Evolutionary conservation across 495 filamentous ascomycete species (phyloP), one percentile per base, ranked within the genome.

Genomic region (Penicillium coffeae): DNA sequence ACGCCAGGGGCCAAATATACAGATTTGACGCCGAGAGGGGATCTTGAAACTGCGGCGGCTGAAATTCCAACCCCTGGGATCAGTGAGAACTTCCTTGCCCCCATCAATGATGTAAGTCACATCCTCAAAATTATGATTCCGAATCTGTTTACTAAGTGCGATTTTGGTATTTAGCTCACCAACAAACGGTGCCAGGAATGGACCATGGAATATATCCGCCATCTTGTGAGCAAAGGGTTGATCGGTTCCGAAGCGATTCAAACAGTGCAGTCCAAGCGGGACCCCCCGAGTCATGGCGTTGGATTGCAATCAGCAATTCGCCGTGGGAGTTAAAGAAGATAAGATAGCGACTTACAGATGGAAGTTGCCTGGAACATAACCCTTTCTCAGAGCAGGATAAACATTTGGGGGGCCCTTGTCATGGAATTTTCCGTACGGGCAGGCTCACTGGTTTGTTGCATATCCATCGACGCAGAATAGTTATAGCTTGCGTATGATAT

Each of bases 131-230:
- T 5, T 19, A 15, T n/a, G 5, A 33, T 22, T 9, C 21, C 7
- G 25, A 30, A 5, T 30, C 4, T 30, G 25, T 4, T 12, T 20
- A 14, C 18, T 35, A 9, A 16, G 1, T 2, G 7, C 21, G 27
- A 10, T 38, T 21, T 14, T 35, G 12, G 13, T 38, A 9, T 43
- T 4, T 32, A 69, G 66, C 55, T 47, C 1, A 61, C 50, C 12
- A 70, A 70, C 30, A 66, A 50, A 38, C 51, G 65, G 46, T 68
- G 60, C 32, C 65, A 70, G 34, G 67, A 70, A 38, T 70, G 67
- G 65, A 71, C 63, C 4, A 62, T 65, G 58, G 65, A 71, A 18
- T 71, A 56, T 40, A 48, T 69, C 10, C 54, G 60, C 3, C 53
- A 53, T 38, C 47, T 71, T 10, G 59, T 67, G 27, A 21, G 39